Evolutionary conservation across 371 early-diverging fungal genomes (phyloP).

Genomic region (Mortierella sp.): DNA sequence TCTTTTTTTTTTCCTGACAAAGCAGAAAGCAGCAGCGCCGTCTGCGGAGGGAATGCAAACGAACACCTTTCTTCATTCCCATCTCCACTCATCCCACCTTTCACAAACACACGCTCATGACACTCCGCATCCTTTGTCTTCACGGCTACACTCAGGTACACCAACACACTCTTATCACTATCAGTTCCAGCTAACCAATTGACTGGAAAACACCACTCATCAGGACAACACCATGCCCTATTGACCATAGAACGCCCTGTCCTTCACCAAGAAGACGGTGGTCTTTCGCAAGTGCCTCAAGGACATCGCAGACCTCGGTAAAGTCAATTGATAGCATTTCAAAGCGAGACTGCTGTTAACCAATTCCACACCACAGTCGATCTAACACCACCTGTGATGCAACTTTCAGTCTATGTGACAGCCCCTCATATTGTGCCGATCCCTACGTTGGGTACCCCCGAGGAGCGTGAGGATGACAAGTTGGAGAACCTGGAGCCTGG

Average conservation of each 20-base stretch:
- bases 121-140: slow-evolving; percentile 71
- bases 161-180: neutral
- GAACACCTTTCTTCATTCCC: neutral
- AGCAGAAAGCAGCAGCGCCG: neutral
- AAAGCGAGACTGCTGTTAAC: too few relatives aligned
- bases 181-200: neutral
- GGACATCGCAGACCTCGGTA: slow-evolving; percentile 73
- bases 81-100: neutral
- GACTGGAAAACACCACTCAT: neutral
- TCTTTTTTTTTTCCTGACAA: neutral
- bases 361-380: neutral
- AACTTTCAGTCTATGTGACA: slow-evolving; percentile 67
- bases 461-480: slow-evolving; percentile 64
- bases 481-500: slow-evolving; percentile 64
- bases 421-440: slow-evolving; percentile 73
- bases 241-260: slow-evolving; percentile 65
- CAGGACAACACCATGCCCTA: neutral
- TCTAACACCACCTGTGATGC: neutral
- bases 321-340: neutral
- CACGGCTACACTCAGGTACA: slow-evolving; percentile 76
- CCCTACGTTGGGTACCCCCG: slow-evolving; percentile 66
- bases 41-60: neutral
- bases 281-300: slow-evolving; percentile 76
- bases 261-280: slow-evolving; percentile 78
- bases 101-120: neutral